A percentile compares a stretch with the other conserved stretches of the same genome.
Conservation (phyloP, 2,329 filamentous ascomycete species). For the Ascocoryne sarcoides region DNA sequence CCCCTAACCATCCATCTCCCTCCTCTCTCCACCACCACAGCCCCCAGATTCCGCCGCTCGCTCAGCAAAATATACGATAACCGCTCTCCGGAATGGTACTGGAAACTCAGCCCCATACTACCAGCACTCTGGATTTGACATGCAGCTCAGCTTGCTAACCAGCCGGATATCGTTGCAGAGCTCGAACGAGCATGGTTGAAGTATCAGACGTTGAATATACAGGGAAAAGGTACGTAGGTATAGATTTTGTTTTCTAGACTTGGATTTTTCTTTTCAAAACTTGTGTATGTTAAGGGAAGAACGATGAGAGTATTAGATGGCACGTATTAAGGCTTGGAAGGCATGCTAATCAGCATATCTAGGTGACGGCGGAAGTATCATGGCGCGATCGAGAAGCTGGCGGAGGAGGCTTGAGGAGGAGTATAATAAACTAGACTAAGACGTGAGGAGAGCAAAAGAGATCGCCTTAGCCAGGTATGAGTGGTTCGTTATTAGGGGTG, state of each 20-base stretch:
- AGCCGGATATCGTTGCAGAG: background rate
- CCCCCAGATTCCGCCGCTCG: slow-evolving; percentile 1
- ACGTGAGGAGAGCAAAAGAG: slow-evolving; percentile 7
- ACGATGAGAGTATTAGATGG: too few species aligned
- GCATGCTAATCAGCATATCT: too few species aligned
- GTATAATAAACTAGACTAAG: slow-evolving; percentile 1
- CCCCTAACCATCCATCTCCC: background rate
- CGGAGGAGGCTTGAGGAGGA: slow-evolving; percentile 4
- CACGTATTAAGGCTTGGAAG: too few species aligned
- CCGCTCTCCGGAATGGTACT: slow-evolving; percentile 5
- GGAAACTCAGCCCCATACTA: slow-evolving; percentile 3
- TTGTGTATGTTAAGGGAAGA: too few species aligned
- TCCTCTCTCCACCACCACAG: slow-evolving; percentile 1
- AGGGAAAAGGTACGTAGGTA: slow-evolving; percentile 4
- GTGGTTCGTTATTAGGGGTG: slow-evolving; percentile 4
- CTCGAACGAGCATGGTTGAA: slow-evolving; percentile 3
- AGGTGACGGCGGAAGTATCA: too few species aligned
- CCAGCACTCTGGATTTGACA: slow-evolving; percentile 11
- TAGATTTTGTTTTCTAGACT: background rate
- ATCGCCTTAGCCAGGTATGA: slow-evolving; percentile 7
- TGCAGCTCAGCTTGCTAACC: background rate
- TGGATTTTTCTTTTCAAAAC: too few species aligned
- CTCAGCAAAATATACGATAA: slow-evolving; percentile 4
- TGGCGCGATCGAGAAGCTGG: background rate
- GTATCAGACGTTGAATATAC: slow-evolving; percentile 3